Conservation (phyloP, 441 rosid species). For the Macaranga tanarius region DNA sequence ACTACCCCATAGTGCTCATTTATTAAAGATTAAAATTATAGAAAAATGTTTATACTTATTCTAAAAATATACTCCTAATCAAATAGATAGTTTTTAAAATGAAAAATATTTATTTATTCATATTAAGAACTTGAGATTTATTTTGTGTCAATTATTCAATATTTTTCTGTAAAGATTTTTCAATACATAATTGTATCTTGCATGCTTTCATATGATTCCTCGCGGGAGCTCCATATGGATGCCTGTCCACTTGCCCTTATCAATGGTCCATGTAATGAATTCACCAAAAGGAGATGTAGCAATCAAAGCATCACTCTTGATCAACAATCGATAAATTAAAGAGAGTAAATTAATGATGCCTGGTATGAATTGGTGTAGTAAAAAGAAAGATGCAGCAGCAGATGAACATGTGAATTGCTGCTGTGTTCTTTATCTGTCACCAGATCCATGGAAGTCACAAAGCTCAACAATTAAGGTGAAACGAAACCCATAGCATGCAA, state of each 20-base stretch:
- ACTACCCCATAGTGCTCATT: too few relatives aligned
- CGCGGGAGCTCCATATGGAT: background rate
- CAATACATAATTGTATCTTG: background rate
- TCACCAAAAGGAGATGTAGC: slow-evolving; percentile 15
- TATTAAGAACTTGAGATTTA: too few relatives aligned
- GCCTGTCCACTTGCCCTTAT: slow-evolving; percentile 16
- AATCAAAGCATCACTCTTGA: background rate
- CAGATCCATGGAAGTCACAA: background rate
- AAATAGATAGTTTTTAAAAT: too few relatives aligned
- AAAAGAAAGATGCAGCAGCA: background rate
- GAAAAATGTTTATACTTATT: too few relatives aligned
- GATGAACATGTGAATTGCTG: slow-evolving; percentile 21
- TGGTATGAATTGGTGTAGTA: background rate
- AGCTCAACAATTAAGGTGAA: slow-evolving; percentile 21
- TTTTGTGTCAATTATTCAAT: too few relatives aligned
- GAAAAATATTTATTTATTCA: too few relatives aligned
- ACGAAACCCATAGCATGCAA: slow-evolving; percentile 19
- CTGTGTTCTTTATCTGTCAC: slow-evolving; percentile 11
- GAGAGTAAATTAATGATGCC: background rate
- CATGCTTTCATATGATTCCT: background rate
- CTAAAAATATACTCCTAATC: too few relatives aligned
- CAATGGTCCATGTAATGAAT: slow-evolving; percentile 12
- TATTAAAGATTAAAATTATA: too few relatives aligned
- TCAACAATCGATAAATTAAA: background rate
- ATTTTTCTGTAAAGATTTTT: background rate